These are phyloP conservation scores for Kitagawia praeruptora DNA, from an alignment of 129 eudicot species.

Conservation along the genomic window DNA sequence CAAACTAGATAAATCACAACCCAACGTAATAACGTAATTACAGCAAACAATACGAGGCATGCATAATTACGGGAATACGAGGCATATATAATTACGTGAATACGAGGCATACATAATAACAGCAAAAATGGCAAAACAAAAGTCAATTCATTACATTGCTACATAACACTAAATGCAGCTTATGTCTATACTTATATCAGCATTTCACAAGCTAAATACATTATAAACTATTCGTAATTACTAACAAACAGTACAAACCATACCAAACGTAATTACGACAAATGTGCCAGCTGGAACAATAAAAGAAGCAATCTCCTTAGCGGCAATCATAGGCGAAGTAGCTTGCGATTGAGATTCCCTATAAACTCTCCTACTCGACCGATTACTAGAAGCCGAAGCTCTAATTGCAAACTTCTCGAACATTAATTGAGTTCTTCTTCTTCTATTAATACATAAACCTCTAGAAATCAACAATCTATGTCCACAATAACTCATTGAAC, in stretches of 20 bases:
- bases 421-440: not conserved
- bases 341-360: conserved; percentile 6
- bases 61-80: too few relatives aligned
- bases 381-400: conserved; percentile 3
- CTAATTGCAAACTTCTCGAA: not conserved
- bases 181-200: not conserved
- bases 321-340: not conserved
- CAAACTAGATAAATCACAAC: not conserved
- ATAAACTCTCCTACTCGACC: conserved; percentile 1
- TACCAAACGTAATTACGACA: conserved; percentile 65
- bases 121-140: not conserved
- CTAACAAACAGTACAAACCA: conserved; percentile 13
- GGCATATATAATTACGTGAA: conserved; percentile 28
- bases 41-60: conserved; percentile 22
- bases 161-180: not conserved
- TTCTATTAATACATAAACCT: not conserved
- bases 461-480: not conserved
- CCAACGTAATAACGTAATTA: conserved; percentile 5
- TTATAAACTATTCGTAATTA: not conserved
- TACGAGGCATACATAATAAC: not conserved
- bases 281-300: conserved; percentile 68
- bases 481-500: not conserved
- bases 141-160: not conserved
- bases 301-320: conserved; percentile 47
- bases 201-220: not conserved